Percentiles rank a stretch among this genome's conserved stretches.
Evolutionary conservation across 495 filamentous ascomycete genomes (phyloP).

Genomic region (Trichoderma virens): DNA sequence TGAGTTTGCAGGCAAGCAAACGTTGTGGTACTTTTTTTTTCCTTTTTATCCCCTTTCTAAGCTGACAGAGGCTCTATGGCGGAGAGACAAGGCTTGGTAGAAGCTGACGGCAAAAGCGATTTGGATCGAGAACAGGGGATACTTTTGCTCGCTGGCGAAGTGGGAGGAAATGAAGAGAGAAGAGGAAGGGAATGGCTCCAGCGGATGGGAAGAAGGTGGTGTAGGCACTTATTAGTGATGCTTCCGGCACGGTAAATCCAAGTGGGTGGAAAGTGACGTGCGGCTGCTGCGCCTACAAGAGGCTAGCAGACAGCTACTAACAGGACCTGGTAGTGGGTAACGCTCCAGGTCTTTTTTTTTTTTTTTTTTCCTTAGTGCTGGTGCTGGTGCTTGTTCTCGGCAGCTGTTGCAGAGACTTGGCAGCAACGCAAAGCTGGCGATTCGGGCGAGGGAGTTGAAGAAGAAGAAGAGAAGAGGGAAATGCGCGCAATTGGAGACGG

Average conservation of each 20-base stretch:
- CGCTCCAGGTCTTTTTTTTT: too few relatives aligned
- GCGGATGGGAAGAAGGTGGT: neutral
- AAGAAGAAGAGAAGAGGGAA: neutral
- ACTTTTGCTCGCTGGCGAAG: neutral
- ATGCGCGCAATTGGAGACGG: neutral
- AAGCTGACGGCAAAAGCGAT: neutral
- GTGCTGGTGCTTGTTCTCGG: neutral
- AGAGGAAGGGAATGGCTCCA: too few relatives aligned
- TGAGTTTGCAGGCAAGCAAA: neutral
- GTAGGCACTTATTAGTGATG: neutral
- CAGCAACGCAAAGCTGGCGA: neutral
- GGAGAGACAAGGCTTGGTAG: neutral
- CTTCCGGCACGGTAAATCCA: neutral
- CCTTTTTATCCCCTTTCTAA: neutral
- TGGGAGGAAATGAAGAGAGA: neutral
- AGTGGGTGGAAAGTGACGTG: slow-evolving; percentile 1
- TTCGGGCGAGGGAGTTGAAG: neutral
- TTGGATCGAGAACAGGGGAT: neutral
- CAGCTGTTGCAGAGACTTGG: neutral
- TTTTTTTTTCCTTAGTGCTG: neutral
- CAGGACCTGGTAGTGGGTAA: neutral
- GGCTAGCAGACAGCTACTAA: neutral
- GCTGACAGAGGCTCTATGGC: neutral
- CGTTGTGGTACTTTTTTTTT: neutral
- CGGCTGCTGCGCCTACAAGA: neutral